Conservation (phyloP, 2,329 filamentous ascomycete genomes). For the Tolypocladium amazonense region DNA sequence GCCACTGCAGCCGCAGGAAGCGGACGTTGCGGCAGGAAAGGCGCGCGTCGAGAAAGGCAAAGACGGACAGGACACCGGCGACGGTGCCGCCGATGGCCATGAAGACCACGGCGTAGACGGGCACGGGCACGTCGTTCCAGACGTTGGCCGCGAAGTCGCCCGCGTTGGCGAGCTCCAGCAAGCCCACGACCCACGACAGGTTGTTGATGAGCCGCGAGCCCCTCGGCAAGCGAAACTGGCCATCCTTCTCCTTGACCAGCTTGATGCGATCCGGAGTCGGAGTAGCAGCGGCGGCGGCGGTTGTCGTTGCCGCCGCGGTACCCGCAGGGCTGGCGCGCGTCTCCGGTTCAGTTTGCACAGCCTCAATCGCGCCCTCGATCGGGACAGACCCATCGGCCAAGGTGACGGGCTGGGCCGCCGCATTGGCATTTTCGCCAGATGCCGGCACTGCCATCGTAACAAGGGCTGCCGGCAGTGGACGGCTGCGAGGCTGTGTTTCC, state of each 20-base stretch:
- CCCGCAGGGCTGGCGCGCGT: background rate
- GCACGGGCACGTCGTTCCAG: conserved; percentile 42
- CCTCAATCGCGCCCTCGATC: background rate
- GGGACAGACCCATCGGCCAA: background rate
- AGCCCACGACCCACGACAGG: conserved; percentile 27
- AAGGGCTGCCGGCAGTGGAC: background rate
- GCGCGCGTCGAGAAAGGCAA: conserved; percentile 32
- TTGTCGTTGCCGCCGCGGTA: background rate
- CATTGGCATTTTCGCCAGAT: background rate
- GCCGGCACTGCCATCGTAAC: background rate
- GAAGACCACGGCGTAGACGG: conserved; percentile 33
- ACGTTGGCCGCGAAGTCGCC: conserved; percentile 48
- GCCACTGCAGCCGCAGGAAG: conserved; percentile 31
- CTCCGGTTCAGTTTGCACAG: background rate
- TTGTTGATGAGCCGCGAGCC: conserved; percentile 16
- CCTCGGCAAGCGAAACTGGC: conserved; percentile 4
- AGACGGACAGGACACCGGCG: conserved; percentile 31
- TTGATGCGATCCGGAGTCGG: background rate
- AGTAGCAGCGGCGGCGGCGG: background rate
- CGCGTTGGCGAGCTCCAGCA: conserved; percentile 44
- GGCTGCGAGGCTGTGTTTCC: background rate
- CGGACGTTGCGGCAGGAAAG: conserved; percentile 34
- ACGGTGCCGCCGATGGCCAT: conserved; percentile 42
- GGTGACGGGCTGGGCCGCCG: background rate
- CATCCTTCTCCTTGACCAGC: conserved; percentile 5